Conservation (phyloP, 768 basidiomycete species). For the Sarcodon aspratus region DNA sequence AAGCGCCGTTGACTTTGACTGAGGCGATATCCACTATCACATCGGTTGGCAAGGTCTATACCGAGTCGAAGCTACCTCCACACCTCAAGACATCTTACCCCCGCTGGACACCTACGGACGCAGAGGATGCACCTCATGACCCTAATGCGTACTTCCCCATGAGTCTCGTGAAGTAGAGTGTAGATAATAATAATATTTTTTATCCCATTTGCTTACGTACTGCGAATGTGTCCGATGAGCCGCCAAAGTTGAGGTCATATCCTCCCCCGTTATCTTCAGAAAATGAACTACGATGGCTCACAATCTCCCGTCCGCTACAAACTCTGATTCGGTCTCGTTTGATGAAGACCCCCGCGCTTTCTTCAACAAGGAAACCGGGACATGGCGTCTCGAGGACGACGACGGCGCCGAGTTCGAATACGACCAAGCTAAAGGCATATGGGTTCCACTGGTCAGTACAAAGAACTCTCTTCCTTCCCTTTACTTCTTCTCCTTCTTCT, state of each 20-base stretch:
- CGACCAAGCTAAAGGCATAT: slow-evolving; percentile 59
- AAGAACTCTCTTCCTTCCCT: neutral
- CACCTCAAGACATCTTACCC: slow-evolving; percentile 52
- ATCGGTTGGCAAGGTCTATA: slow-evolving; percentile 43
- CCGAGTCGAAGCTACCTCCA: slow-evolving; percentile 61
- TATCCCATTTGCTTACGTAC: neutral
- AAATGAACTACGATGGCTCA: neutral
- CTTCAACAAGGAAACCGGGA: slow-evolving; percentile 60
- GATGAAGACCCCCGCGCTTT: slow-evolving; percentile 76
- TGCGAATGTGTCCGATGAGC: no score
- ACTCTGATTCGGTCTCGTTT: slow-evolving; percentile 53
- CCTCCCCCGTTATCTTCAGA: no score
- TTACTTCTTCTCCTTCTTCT: neutral
- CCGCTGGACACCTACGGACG: slow-evolving; percentile 64
- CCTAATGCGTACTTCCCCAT: slow-evolving; percentile 79
- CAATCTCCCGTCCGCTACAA: slow-evolving; percentile 27
- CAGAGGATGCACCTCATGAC: slow-evolving; percentile 75
- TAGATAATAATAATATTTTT: slow-evolving; percentile 2
- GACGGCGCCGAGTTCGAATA: slow-evolving; percentile 90
- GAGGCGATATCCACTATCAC: slow-evolving; percentile 62
- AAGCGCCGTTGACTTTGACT: slow-evolving; percentile 47
- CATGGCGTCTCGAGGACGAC: slow-evolving; percentile 86
- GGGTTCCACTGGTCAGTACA: slow-evolving; percentile 73
- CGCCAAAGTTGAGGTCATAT: no score
- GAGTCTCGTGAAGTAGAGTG: slow-evolving; percentile 33